A percentile compares a stretch with the other conserved stretches of the same genome.
phyloP scores from a whole-genome alignment of 2,329 filamentous ascomycete genomes.

The Triangularia verruculosa region DNA sequence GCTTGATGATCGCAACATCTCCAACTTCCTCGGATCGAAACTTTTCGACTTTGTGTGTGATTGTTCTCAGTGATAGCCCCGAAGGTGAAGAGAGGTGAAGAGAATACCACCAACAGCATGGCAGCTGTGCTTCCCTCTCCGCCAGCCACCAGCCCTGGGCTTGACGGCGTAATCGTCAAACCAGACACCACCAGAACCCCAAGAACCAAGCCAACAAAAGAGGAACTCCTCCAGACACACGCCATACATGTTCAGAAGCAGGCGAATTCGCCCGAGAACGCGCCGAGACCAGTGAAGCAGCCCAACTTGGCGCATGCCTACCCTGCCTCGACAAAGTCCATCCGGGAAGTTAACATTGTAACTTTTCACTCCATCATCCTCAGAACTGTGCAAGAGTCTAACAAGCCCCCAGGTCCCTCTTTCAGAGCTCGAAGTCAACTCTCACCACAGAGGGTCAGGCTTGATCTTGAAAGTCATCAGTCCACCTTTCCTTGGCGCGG shows the following conservation, averaged over 20 bases:
- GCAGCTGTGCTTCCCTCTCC: conserved; percentile 6
- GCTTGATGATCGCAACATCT: neutral
- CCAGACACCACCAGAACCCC: conserved; percentile 14
- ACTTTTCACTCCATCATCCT: neutral
- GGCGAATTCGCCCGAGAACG: conserved; percentile 21
- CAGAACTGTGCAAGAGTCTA: neutral
- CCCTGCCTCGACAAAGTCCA: conserved; percentile 29
- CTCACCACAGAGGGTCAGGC: conserved; percentile 35
- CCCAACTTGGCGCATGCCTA: conserved; percentile 29
- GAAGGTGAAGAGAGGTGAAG: neutral
- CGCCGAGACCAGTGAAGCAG: conserved; percentile 33
- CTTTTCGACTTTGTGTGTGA: neutral
- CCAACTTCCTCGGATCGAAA: neutral
- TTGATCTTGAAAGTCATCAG: conserved; percentile 34
- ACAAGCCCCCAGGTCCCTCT: conserved; percentile 30
- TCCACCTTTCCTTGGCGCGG: conserved; percentile 34
- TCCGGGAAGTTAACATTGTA: conserved; percentile 31
- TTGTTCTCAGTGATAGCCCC: neutral
- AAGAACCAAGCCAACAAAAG: conserved; percentile 24
- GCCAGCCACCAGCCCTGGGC: neutral
- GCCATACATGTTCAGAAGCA: conserved; percentile 27
- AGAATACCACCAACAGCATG: conserved; percentile 4
- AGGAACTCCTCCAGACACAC: conserved; percentile 28
- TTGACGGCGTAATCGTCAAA: conserved; percentile 13
- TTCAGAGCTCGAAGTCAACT: conserved; percentile 32